A percentile compares a stretch with the other conserved stretches of the same genome.
These are phyloP conservation scores for Fusarium clavum DNA, from an alignment of 2,329 filamentous ascomycete species.

Conservation along the genomic window DNA sequence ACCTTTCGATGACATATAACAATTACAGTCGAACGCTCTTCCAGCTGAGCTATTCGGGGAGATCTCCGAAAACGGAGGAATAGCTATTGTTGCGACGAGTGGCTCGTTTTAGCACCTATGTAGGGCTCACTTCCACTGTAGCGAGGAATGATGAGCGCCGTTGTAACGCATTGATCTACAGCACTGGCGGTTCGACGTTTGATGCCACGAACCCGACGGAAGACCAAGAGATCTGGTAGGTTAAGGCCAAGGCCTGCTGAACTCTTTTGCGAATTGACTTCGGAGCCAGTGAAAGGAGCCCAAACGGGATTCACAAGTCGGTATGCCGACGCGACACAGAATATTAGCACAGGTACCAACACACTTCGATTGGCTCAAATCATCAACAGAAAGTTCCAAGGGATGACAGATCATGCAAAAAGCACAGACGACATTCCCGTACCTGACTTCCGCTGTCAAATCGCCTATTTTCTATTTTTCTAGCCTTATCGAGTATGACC, in stretches of 20 bases:
- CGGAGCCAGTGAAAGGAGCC: no score
- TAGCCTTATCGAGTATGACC: not conserved
- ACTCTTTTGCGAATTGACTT: no score
- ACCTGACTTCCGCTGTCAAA: not conserved
- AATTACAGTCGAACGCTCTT: constrained; percentile 25
- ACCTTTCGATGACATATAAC: constrained; percentile 19
- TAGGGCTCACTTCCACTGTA: rapidly evolving
- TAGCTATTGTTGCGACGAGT: constrained; percentile 4
- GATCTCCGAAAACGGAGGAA: constrained; percentile 15
- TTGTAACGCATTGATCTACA: no score
- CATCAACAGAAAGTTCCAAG: not conserved
- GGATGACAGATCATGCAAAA: not conserved
- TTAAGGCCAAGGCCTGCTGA: no score
- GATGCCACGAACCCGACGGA: no score
- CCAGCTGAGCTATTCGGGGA: constrained; percentile 26
- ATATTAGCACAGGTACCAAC: not conserved
- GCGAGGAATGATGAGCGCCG: no score
- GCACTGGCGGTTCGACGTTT: not conserved
- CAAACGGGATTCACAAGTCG: no score
- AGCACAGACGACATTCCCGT: not conserved
- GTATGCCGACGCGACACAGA: no score
- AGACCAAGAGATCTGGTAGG: no score
- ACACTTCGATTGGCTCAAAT: not conserved
- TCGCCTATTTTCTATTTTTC: not conserved
- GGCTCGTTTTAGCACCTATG: rapidly evolving